Conservation (phyloP, 2,329 filamentous ascomycete species). For the Fusarium sp. region DNA sequence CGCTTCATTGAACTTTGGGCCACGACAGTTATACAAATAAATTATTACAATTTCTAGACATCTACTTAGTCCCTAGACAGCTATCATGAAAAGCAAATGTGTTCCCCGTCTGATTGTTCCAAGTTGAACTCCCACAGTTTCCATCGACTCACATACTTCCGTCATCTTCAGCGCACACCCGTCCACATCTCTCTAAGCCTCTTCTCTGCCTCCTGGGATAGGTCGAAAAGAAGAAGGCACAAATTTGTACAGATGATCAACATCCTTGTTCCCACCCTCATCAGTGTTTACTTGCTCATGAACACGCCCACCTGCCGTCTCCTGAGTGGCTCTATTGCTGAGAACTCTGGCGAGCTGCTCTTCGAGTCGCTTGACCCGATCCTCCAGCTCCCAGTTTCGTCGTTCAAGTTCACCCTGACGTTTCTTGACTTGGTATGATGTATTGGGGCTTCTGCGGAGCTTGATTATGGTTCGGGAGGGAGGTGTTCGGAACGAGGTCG, state of each 20-base stretch:
- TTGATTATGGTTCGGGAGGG: neutral
- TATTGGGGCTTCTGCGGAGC: neutral
- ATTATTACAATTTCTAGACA: neutral
- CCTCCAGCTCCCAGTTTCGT: slow-evolving; percentile 18
- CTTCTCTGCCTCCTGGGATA: neutral
- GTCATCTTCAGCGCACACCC: neutral
- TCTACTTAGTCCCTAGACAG: neutral
- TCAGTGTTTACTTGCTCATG: neutral
- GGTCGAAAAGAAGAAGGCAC: slow-evolving; percentile 10
- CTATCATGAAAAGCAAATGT: slow-evolving; percentile 14
- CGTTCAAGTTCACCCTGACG: slow-evolving; percentile 20
- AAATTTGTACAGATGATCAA: slow-evolving; percentile 6
- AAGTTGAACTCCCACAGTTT: neutral
- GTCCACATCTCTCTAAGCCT: neutral
- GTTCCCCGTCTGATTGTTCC: neutral
- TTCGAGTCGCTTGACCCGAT: slow-evolving; percentile 25
- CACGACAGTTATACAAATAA: neutral
- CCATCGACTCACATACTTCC: neutral
- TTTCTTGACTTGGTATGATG: neutral
- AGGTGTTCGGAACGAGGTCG: neutral
- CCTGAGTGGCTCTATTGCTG: neutral
- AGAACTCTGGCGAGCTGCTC: slow-evolving; percentile 15
- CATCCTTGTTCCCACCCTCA: neutral
- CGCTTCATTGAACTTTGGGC: slow-evolving; percentile 24
- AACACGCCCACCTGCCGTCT: neutral